Base-by-base conservation (phyloP, 208 protist species). In the Leishmania mexicana region DNA sequence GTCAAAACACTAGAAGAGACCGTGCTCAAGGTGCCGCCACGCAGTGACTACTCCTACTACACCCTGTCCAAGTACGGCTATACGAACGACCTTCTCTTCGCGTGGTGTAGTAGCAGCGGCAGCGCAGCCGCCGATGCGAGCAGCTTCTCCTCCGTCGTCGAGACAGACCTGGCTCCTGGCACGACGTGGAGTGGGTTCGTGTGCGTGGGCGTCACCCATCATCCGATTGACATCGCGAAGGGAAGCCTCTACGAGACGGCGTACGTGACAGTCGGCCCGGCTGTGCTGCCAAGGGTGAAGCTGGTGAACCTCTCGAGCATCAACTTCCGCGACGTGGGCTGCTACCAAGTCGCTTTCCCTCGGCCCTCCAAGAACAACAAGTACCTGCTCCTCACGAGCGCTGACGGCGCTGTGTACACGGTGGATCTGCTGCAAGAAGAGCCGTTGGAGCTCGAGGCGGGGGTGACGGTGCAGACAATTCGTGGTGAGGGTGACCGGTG, bases 271-370 rank as follows among this genome's bases (percentile, higher is more conserved):
- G 85, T 94, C 19, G 79, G 89, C 75, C 73, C 78, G 7, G 81
- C 88, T 40, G 79, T 80, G 28, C 57, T 73, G 57, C 84, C 91
- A 35, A 79, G 84, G n/a, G 67, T 94, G 49, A 88, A 76, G 70
- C 78, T 94, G 8, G 88, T 94, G 51, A 94, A 94, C 72, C 65
- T 88, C 58, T 90, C 91, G 0, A 78, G 51, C 21, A 40, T 80
- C 45, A 31, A 1, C 24, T 94, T 92, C 81, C 78, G 84, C 51
- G 82, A 83, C 15, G 75, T 93, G n/a, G 65, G 40, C 13, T 35
- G 77, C 77, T 85, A 78, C 64, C 49, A 65, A 38, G 82, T 85
- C 72, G 77, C 82, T 51, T 85, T 81, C 15, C 82, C 82, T 51
- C 82, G 80, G 28, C 77, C 77, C 11, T 81, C 82, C 40, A 85